These are phyloP conservation scores for Kluyveromyces starmeri DNA, from an alignment of 805 yeast genomes.

Conservation along the genomic window DNA sequence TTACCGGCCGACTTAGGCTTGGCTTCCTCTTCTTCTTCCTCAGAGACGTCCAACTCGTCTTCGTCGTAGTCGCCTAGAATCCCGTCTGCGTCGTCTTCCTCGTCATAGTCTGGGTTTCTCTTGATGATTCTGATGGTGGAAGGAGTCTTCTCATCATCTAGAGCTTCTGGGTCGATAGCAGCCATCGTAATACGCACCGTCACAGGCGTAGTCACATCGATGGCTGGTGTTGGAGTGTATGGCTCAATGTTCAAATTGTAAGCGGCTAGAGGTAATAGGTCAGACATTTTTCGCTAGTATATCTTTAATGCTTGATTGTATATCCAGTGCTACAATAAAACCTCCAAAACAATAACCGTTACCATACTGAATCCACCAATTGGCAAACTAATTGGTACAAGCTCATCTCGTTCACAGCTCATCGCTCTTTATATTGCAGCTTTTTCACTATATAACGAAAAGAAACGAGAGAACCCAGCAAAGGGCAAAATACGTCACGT, in stretches of 20 bases:
- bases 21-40: conserved; percentile 30
- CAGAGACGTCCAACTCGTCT: conserved; percentile 38
- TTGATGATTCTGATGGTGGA: conserved; percentile 85
- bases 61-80: conserved; percentile 38
- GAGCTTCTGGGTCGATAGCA: conserved; percentile 78
- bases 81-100: conserved; percentile 38
- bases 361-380: too few relatives aligned
- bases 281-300: conserved; percentile 58
- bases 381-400: too few relatives aligned
- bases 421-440: too few relatives aligned
- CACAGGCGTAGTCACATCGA: conserved; percentile 77
- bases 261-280: conserved; percentile 75
- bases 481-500: too few relatives aligned
- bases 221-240: conserved; percentile 79
- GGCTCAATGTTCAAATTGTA: conserved; percentile 82
- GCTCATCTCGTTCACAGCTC: too few relatives aligned
- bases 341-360: too few relatives aligned
- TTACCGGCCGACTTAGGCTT: conserved; percentile 37
- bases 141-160: conserved; percentile 76
- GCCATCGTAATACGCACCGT: conserved; percentile 91
- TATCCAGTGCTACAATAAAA: too few relatives aligned
- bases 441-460: too few relatives aligned
- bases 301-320: too few relatives aligned
- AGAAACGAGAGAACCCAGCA: too few relatives aligned
- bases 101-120: conserved; percentile 45